Evolutionary conservation across 2,329 filamentous ascomycete species (phyloP).

Genomic region (Hypoxylon sp.): DNA sequence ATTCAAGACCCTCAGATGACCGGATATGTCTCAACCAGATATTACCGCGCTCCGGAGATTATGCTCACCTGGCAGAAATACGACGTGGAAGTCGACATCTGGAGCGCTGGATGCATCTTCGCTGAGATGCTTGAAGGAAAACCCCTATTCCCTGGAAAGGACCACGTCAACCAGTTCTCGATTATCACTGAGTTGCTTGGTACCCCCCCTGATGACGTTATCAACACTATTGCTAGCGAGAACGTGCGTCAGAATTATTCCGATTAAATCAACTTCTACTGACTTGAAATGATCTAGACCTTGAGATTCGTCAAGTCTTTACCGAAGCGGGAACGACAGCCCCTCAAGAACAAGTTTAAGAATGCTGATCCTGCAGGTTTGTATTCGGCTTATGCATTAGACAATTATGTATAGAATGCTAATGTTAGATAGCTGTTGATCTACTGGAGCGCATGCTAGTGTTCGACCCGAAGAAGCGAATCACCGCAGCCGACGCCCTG

Average conservation of each 20-base stretch:
- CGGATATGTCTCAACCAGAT: slow-evolving; percentile 97
- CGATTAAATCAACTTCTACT: slow-evolving; percentile 32
- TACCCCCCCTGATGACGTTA: slow-evolving; percentile 97
- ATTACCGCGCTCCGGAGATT: slow-evolving; percentile 98
- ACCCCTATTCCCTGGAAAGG: slow-evolving; percentile 97
- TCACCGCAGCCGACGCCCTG: slow-evolving; percentile 87
- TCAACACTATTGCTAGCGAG: slow-evolving; percentile 97
- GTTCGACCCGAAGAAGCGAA: slow-evolving; percentile 96
- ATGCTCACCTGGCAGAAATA: slow-evolving; percentile 99
- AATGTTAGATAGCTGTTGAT: slow-evolving; percentile 78
- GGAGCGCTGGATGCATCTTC: slow-evolving; percentile 99
- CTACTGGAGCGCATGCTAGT: slow-evolving; percentile 97
- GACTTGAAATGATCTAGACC: slow-evolving; percentile 68
- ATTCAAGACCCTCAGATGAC: slow-evolving; percentile 99
- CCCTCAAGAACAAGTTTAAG: slow-evolving; percentile 89
- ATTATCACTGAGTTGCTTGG: slow-evolving; percentile 98
- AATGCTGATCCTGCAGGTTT: slow-evolving; percentile 88
- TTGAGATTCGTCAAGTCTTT: slow-evolving; percentile 97
- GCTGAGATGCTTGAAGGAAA: slow-evolving; percentile 99
- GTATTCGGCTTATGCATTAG: slow-evolving; percentile 11
- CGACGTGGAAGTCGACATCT: slow-evolving; percentile 98
- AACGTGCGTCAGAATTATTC: slow-evolving; percentile 72
- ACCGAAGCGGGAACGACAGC: slow-evolving; percentile 92
- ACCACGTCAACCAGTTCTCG: slow-evolving; percentile 99
- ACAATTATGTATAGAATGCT: slow-evolving; percentile 38